Conservation (phyloP, 331 rosid species). For the Cydonia oblonga region DNA sequence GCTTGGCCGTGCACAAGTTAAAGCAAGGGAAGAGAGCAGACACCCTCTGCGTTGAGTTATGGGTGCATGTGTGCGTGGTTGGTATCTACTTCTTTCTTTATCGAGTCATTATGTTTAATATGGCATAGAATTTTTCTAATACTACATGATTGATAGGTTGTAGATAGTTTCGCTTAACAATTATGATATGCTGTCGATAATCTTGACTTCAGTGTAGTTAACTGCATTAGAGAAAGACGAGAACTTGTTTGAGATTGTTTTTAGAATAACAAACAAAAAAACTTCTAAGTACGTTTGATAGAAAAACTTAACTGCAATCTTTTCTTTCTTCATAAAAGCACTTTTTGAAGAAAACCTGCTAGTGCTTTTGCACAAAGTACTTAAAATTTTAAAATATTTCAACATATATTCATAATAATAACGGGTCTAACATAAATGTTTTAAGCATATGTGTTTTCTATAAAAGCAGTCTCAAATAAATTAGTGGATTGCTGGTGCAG, state of each 20-base stretch:
- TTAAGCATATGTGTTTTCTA: background rate
- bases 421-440: background rate
- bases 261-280: background rate
- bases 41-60: background rate
- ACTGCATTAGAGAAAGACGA: too few relatives aligned
- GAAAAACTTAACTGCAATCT: background rate
- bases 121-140: too few relatives aligned
- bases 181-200: background rate
- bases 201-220: background rate
- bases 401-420: too few relatives aligned
- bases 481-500: background rate
- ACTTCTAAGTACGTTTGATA: background rate
- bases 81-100: background rate
- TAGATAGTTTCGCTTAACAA: background rate
- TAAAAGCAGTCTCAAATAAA: background rate
- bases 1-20: conserved; percentile 11
- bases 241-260: too few relatives aligned
- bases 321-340: too few relatives aligned
- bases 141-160: background rate
- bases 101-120: too few relatives aligned
- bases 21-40: background rate
- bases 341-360: background rate
- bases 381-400: too few relatives aligned
- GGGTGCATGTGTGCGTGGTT: background rate
- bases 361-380: background rate